Base-by-base conservation (phyloP, 1,284 basidiomycete species). In the Boletus mariae region DNA sequence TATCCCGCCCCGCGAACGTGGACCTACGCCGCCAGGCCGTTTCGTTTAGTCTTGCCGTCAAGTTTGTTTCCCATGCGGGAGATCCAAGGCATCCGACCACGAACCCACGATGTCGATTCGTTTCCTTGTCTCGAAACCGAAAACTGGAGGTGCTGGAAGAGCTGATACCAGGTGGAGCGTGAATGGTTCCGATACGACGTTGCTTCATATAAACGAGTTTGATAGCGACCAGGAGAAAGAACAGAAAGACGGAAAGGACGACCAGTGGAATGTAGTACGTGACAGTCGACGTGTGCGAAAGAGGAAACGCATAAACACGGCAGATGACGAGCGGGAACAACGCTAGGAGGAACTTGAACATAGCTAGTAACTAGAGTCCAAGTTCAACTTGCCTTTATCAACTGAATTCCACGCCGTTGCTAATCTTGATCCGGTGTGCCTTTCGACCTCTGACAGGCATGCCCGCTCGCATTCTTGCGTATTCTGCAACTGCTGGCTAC, bases 401-500 rank as follows among this genome's bases (percentile, higher is more conserved):
- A 55, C 31, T 35, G 51, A 47, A 64, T 64, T 53, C 59, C 38
- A 23, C 11, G 5, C 34, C 5, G 15, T n/a, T 5, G 17, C n/a
- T 34, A 11, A 34, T 13, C 17, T 38, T 20, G 15, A 20, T 9
- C n/a, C 6, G 10, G 17, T 20, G 37, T 10, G n/a, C 37, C 37
- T 38, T 38, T 9, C 29, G 29, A 9, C 9, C 17, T 20, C 17
- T 20, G 17, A 32, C 31, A 10, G 17, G 1, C 28, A 71, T 67
- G 63, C 51, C 70, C 13, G 57, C 73, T 23, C 69, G 61, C 32
- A 66, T 72, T 13, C 69, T 79, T 38, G 72, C 72, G 37, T 78
- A 75, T 54, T 77, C 76, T 8, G 74, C 75, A 2, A 76, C 75
- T 1, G 70, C 71, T 4, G 75, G 73, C 47, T 80, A 71, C 61